Base-by-base conservation (phyloP, 148 eudicot genomes). In the Amaranthus palmeri region DNA sequence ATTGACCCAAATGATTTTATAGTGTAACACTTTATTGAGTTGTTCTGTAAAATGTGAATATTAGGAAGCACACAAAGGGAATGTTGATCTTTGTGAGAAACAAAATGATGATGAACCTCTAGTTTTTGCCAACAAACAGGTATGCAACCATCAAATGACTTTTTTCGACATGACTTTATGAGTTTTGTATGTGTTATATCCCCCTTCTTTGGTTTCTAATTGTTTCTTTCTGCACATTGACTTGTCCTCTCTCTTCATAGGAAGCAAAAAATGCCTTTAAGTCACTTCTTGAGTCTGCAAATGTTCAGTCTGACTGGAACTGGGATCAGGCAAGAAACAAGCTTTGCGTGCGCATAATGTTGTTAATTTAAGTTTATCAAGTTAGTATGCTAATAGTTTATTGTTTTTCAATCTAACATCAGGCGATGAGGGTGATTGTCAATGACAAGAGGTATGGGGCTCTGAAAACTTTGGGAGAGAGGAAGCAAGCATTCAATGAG, bases 401-500 rank as follows among this genome's bases (percentile, higher is more conserved):
- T 56, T 69, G 13, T 12, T 69, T 73, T 49, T 68, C 40, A 43
- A 56, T 82, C 61, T 70, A 17, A 53, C 75, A 50, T 76, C 83
- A 95, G 99, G 88, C 99, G 58, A 95, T 92, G 99, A 85, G 97
- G 76, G 96, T 86, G 77, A 89, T 92, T 62, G 92, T 92, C 48
- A 95, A 86, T 83, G 99, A 95, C 78, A 95, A 90, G 83, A 78
- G 97, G 80, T 95, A 91, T 69, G 87, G 93, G 69, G 97, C 99
- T 59, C 67, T 95, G 75, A 91, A 88, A 79, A 88, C 99, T 59
- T 85, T 89, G 71, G 99, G 99, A 58, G 99, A 95, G 82, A 85
- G 99, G 65, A 95, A 95, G 74, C 97, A 91, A 79, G 92, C 96
- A 66, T 95, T 95, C 77, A 92, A 92, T 72, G 99, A 95, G 99